Percentiles rank a stretch among this genome's conserved stretches.
Conservation (phyloP, 148 eudicot species). For the Cornus controversa region DNA sequence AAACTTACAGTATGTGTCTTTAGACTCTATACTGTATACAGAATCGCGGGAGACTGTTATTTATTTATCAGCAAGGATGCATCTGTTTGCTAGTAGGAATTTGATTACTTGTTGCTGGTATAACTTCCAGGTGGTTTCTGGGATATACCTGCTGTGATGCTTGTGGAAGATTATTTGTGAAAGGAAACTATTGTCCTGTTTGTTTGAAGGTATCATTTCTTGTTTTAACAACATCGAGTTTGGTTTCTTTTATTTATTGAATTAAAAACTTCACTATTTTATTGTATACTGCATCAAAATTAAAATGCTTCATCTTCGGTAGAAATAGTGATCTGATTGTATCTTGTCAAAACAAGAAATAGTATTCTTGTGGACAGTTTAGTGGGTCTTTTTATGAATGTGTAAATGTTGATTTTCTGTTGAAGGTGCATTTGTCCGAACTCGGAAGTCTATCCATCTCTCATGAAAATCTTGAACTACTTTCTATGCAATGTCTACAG, state of each 20-base stretch:
- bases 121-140: constrained; percentile 80
- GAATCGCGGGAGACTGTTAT: background rate
- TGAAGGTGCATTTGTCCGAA: no score
- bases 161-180: constrained; percentile 96
- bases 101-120: constrained; percentile 5
- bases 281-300: background rate
- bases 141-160: constrained; percentile 99
- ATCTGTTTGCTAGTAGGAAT: background rate
- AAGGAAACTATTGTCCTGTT: constrained; percentile 94
- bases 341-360: no score
- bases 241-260: background rate
- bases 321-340: background rate
- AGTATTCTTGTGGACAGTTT: background rate
- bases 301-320: background rate
- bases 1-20: background rate
- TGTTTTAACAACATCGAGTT: constrained; percentile 1
- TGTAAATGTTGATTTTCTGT: no score
- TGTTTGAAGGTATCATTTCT: constrained; percentile 74
- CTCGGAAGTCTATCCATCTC: no score
- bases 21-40: background rate
- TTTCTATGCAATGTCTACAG: background rate
- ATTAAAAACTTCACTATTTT: no score
- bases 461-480: no score
- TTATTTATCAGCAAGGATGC: background rate
- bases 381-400: background rate